phyloP scores from a whole-genome alignment of 495 filamentous ascomycete genomes.

The Xylaria scruposa region DNA sequence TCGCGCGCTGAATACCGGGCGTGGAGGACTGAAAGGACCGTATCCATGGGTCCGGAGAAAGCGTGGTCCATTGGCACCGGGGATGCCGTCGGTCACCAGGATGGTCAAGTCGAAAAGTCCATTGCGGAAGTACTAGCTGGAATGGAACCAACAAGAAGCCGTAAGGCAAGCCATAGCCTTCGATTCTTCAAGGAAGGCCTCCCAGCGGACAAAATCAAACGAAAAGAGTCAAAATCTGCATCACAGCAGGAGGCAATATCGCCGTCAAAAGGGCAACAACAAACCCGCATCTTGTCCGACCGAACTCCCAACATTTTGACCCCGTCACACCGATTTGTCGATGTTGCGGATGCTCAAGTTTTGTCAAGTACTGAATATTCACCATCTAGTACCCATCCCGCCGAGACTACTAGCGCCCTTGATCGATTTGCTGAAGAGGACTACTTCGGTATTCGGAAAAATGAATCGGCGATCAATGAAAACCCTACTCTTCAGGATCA shows the following conservation, averaged over 20 bases:
- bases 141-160: slow-evolving; percentile 81
- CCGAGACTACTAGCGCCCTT: slow-evolving; percentile 20
- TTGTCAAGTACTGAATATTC: slow-evolving; percentile 29
- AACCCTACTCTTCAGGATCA: slow-evolving; percentile 21
- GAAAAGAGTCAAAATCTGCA: slow-evolving; percentile 45
- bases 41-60: slow-evolving; percentile 55
- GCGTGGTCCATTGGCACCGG: slow-evolving; percentile 62
- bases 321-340: slow-evolving; percentile 30
- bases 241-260: slow-evolving; percentile 42
- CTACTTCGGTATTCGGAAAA: slow-evolving; percentile 27
- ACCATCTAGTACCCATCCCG: slow-evolving; percentile 20
- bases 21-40: slow-evolving; percentile 52
- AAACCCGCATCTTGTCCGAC: slow-evolving; percentile 24
- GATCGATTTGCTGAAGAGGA: slow-evolving; percentile 24
- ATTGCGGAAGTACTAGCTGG: slow-evolving; percentile 82
- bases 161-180: slow-evolving; percentile 92
- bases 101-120: slow-evolving; percentile 75
- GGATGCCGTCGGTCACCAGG: slow-evolving; percentile 46
- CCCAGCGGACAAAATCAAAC: slow-evolving; percentile 59
- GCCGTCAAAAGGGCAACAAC: slow-evolving; percentile 32
- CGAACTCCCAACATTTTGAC: slow-evolving; percentile 22
- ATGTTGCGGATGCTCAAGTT: slow-evolving; percentile 30
- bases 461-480: not conserved
- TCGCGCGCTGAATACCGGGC: slow-evolving; percentile 46
- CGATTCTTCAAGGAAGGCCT: slow-evolving; percentile 92